Evolutionary conservation across 352 stramenopile species (phyloP).

Genomic region (Phytophthora pseudosyringae): DNA sequence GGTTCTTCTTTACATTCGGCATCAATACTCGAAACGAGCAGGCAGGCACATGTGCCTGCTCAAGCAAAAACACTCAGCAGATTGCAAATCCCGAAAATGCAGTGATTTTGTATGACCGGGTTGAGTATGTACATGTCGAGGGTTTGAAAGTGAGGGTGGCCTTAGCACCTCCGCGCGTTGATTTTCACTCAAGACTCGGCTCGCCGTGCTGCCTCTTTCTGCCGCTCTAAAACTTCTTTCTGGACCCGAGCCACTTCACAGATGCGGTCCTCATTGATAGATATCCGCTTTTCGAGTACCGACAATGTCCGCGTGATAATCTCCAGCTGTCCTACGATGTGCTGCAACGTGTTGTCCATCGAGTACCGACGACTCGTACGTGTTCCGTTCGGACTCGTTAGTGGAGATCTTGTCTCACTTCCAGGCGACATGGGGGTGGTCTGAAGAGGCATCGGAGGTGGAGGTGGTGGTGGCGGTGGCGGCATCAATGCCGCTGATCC

Average conservation of each 20-base stretch:
- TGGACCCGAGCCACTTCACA: slow-evolving; percentile 66
- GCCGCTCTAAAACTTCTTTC: slow-evolving; percentile 60
- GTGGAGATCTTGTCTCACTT: slow-evolving; percentile 19
- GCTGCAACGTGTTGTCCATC: slow-evolving; percentile 72
- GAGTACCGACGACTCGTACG: slow-evolving; percentile 12
- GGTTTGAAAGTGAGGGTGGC: too few relatives aligned
- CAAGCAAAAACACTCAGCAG: too few relatives aligned
- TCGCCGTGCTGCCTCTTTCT: slow-evolving; percentile 33
- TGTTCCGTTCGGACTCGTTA: slow-evolving; percentile 13
- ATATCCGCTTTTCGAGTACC: slow-evolving; percentile 86
- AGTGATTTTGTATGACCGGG: too few relatives aligned
- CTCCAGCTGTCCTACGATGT: slow-evolving; percentile 91
- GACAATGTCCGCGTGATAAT: slow-evolving; percentile 88
- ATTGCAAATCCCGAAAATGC: too few relatives aligned
- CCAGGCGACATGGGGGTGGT: slow-evolving; percentile 16
- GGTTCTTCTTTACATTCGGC: too few relatives aligned
- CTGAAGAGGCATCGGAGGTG: slow-evolving; percentile 10
- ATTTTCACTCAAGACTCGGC: slow-evolving; percentile 20
- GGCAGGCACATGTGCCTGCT: too few relatives aligned
- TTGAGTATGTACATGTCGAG: too few relatives aligned
- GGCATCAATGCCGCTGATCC: slow-evolving; percentile 1
- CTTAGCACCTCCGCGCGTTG: too few relatives aligned
- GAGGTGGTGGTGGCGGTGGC: slow-evolving; percentile 19
- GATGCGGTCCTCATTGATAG: slow-evolving; percentile 84
- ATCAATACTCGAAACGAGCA: too few relatives aligned